A percentile compares a stretch with the other conserved stretches of the same genome.
These are phyloP conservation scores for Casuarina equisetifolia DNA, from an alignment of 306 rosid genomes.

Conservation along the genomic window DNA sequence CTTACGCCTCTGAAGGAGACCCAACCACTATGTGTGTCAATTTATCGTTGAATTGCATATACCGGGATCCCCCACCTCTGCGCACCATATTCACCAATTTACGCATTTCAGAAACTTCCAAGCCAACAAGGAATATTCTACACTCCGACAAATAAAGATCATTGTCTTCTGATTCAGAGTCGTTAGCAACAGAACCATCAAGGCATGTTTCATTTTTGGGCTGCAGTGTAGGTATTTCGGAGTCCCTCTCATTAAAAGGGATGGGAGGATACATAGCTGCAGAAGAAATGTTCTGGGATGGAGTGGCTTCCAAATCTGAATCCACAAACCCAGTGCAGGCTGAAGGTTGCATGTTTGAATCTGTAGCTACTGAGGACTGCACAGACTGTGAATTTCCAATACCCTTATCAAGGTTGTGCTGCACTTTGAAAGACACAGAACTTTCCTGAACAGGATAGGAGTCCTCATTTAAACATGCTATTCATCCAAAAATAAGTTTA, in stretches of 20 bases:
- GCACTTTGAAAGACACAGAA: slow-evolving; percentile 49
- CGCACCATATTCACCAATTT: slow-evolving; percentile 81
- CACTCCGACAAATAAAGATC: slow-evolving; percentile 89
- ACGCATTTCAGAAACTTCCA: slow-evolving; percentile 83
- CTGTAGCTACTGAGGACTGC: slow-evolving; percentile 50
- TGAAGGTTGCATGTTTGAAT: slow-evolving; percentile 45
- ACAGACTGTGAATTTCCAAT: slow-evolving; percentile 51
- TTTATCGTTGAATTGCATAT: slow-evolving; percentile 66
- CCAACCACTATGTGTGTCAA: slow-evolving; percentile 91
- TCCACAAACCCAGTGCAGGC: slow-evolving; percentile 44
- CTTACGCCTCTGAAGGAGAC: slow-evolving; percentile 77
- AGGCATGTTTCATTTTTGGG: slow-evolving; percentile 43
- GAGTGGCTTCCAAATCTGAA: slow-evolving; percentile 58
- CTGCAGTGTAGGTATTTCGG: slow-evolving; percentile 42
- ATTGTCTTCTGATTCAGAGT: slow-evolving; percentile 82
- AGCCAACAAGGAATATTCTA: slow-evolving; percentile 76
- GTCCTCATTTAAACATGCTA: slow-evolving; percentile 89
- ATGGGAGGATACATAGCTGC: slow-evolving; percentile 37
- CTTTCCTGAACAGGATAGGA: slow-evolving; percentile 68
- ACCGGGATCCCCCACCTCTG: slow-evolving; percentile 88
- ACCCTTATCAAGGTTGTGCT: slow-evolving; percentile 61
- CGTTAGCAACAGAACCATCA: slow-evolving; percentile 67
- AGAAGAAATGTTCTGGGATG: slow-evolving; percentile 47
- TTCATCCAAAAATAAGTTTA: slow-evolving; percentile 25
- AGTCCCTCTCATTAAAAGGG: slow-evolving; percentile 45